A percentile compares a stretch with the other conserved stretches of the same genome.
phyloP scores from a whole-genome alignment of 2,329 filamentous ascomycete genomes.

The Eutypella sp. region DNA sequence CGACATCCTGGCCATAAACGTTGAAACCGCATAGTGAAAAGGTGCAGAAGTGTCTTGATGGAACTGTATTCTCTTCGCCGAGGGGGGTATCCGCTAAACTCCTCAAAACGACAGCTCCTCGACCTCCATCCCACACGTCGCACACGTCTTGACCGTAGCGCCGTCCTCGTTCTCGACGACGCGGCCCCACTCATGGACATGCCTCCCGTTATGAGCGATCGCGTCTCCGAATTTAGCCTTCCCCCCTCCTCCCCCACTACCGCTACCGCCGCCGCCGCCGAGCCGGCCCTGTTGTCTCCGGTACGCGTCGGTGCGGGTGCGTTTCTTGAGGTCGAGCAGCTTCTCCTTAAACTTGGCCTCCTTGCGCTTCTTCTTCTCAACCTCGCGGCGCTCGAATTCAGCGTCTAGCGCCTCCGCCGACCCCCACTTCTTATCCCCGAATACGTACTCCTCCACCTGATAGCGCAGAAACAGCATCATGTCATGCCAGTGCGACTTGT shows the following conservation, averaged over 20 bases:
- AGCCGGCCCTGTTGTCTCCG: conserved; percentile 60
- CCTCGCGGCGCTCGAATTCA: conserved; percentile 76
- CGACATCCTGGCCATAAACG: no score
- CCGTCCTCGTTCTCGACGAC: conserved; percentile 66
- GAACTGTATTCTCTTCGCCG: no score
- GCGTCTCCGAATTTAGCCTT: conserved; percentile 70
- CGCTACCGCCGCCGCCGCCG: conserved; percentile 37
- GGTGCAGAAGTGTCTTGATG: no score
- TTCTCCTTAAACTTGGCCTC: conserved; percentile 90
- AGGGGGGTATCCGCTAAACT: conserved; percentile 8
- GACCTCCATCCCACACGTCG: conserved; percentile 72
- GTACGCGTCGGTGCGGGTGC: conserved; percentile 87
- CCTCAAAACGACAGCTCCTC: conserved; percentile 64
- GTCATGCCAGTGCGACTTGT: conserved; percentile 94
- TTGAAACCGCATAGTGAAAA: no score
- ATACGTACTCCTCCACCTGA: conserved; percentile 91
- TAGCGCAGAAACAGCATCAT: conserved; percentile 97
- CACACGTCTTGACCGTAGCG: conserved; percentile 74
- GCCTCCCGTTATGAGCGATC: conserved; percentile 61
- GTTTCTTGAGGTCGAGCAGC: conserved; percentile 84
- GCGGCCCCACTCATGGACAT: conserved; percentile 85
- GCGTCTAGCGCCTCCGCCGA: conserved; percentile 78
- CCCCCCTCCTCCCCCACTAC: conserved; percentile 30
- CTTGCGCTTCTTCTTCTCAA: conserved; percentile 77
- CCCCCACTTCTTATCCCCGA: conserved; percentile 81